Percentiles rank a stretch among this genome's conserved stretches.
These are phyloP conservation scores for Ustilago trichophora DNA, from an alignment of 1,284 basidiomycete species.

Conservation along the genomic window DNA sequence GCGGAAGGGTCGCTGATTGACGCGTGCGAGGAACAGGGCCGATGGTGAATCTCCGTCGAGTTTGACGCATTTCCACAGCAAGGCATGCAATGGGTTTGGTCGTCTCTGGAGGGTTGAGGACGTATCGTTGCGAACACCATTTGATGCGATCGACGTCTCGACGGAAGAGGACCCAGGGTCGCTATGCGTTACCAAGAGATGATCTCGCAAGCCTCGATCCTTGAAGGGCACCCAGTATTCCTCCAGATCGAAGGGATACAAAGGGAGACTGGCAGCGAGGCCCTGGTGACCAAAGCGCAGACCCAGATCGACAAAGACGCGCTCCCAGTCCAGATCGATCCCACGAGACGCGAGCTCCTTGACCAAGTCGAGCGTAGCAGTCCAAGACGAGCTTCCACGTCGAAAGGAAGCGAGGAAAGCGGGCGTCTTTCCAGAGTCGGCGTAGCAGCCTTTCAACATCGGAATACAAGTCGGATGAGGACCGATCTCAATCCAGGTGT, in stretches of 20 bases:
- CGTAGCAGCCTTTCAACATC: slow-evolving; percentile 43
- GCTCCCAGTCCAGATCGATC: slow-evolving; percentile 24
- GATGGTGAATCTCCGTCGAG: slow-evolving; percentile 19
- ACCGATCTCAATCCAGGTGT: slow-evolving; percentile 42
- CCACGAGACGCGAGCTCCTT: slow-evolving; percentile 27
- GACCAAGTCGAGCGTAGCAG: slow-evolving; percentile 16
- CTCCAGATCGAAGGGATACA: slow-evolving; percentile 48
- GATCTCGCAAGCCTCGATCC: slow-evolving; percentile 46
- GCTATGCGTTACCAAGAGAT: slow-evolving; percentile 4
- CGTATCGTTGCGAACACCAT: background rate
- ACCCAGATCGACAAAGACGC: slow-evolving; percentile 24
- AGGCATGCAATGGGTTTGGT: slow-evolving; percentile 15
- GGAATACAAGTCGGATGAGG: slow-evolving; percentile 46
- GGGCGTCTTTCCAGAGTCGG: slow-evolving; percentile 6
- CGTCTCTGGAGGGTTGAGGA: background rate
- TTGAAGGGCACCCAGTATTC: slow-evolving; percentile 42
- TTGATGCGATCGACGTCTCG: background rate
- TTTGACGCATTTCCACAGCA: slow-evolving; percentile 25
- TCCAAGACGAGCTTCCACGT: slow-evolving; percentile 35
- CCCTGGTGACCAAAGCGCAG: slow-evolving; percentile 11
- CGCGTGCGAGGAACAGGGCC: slow-evolving; percentile 24
- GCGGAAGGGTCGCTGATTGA: slow-evolving; percentile 31
- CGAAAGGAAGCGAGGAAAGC: slow-evolving; percentile 33
- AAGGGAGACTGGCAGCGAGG: slow-evolving; percentile 21
- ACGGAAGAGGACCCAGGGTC: background rate